A percentile compares a stretch with the other conserved stretches of the same genome.
Evolutionary conservation across 208 protist species (phyloP).

Genomic region (Novymonas esmeraldas): DNA sequence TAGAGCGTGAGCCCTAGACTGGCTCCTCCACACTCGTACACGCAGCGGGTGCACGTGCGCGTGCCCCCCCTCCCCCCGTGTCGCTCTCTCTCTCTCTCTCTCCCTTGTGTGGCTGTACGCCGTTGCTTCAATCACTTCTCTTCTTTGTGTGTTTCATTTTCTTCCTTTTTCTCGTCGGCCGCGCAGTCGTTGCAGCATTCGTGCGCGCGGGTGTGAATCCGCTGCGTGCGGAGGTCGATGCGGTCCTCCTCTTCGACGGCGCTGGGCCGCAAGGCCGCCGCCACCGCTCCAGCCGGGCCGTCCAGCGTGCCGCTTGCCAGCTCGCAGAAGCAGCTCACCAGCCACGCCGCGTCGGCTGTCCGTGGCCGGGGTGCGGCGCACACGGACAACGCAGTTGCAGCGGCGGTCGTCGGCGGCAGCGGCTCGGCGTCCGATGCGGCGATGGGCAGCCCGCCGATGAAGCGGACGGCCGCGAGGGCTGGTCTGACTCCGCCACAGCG

Average conservation of each 20-base stretch:
- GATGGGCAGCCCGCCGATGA: not conserved
- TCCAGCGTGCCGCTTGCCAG: not conserved
- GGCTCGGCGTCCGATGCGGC: slow-evolving; percentile 1
- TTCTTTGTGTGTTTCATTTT: too few relatives aligned
- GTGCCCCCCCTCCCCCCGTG: too few relatives aligned
- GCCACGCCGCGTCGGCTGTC: not conserved
- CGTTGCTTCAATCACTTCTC: too few relatives aligned
- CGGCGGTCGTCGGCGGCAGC: not conserved
- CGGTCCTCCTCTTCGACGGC: not conserved
- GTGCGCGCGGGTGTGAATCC: too few relatives aligned
- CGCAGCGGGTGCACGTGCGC: too few relatives aligned
- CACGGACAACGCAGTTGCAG: not conserved
- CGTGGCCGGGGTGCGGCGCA: not conserved
- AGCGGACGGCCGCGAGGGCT: not conserved
- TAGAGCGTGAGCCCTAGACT: too few relatives aligned
- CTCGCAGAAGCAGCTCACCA: not conserved
- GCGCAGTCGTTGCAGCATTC: not conserved
- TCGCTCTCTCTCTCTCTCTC: too few relatives aligned
- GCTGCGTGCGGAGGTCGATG: too few relatives aligned
- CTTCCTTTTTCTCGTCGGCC: too few relatives aligned
- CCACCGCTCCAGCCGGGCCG: not conserved
- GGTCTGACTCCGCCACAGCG: not conserved
- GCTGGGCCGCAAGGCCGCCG: not conserved
- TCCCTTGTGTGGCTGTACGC: too few relatives aligned
- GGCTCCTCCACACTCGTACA: too few relatives aligned